A percentile compares a stretch with the other conserved stretches of the same genome.
Evolutionary conservation across 2,329 filamentous ascomycete species (phyloP).

Genomic region (Stagonosporopsis chrysanthemi): DNA sequence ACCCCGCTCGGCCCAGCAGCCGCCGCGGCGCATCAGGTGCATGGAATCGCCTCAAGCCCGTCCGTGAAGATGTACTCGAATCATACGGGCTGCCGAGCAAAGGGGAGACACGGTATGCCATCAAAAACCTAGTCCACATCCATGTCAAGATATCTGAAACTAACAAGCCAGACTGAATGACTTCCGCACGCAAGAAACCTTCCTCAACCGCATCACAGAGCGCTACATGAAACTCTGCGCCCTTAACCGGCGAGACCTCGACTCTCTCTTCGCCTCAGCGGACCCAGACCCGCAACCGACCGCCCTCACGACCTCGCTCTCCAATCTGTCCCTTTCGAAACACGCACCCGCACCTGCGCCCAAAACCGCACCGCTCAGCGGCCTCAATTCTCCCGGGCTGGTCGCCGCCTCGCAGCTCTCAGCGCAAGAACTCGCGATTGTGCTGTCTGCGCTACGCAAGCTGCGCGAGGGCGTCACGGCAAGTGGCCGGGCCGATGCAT

Average conservation of each 20-base stretch:
- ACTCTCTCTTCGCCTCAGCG: constrained; percentile 72
- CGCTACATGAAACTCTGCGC: constrained; percentile 91
- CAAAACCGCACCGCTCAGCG: constrained; percentile 10
- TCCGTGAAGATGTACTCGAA: constrained; percentile 78
- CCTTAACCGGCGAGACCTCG: constrained; percentile 74
- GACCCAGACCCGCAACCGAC: constrained; percentile 52
- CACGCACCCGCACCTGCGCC: constrained; percentile 25
- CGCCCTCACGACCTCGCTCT: constrained; percentile 18
- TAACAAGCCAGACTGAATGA: constrained; percentile 58
- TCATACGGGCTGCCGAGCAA: constrained; percentile 87
- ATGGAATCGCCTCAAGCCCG: constrained; percentile 68
- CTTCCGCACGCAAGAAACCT: constrained; percentile 79
- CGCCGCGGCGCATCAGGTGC: constrained; percentile 49
- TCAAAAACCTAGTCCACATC: not conserved
- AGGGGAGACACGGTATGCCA: constrained; percentile 79
- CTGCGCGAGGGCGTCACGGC: constrained; percentile 89
- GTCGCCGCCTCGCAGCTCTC: constrained; percentile 39
- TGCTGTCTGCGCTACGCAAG: constrained; percentile 87
- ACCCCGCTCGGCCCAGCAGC: constrained; percentile 44
- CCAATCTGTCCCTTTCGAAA: constrained; percentile 29
- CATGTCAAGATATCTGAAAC: not conserved
- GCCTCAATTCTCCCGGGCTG: constrained; percentile 33
- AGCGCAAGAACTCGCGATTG: constrained; percentile 69
- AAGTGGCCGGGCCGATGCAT: constrained; percentile 76
- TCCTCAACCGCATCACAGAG: constrained; percentile 86